A percentile compares a stretch with the other conserved stretches of the same genome.
These are phyloP conservation scores for Cryptococcus sp. DNA, from an alignment of 1,284 basidiomycete species.

Conservation along the genomic window DNA sequence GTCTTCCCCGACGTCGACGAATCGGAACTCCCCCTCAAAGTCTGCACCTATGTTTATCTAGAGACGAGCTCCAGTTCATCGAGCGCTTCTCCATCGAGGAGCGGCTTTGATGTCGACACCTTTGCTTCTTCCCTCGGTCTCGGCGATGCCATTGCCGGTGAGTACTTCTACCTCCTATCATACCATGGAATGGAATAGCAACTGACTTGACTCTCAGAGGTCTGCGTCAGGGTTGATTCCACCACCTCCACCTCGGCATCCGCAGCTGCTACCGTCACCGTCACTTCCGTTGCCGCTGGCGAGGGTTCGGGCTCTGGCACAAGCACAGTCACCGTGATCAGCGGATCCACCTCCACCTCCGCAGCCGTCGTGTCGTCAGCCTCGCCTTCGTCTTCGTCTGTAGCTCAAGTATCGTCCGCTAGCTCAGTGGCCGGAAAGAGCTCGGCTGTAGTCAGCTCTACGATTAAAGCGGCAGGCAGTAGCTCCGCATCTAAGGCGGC, in stretches of 20 bases:
- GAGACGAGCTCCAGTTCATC: slow-evolving; percentile 1
- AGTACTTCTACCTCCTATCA: neutral
- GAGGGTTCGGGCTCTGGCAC: neutral
- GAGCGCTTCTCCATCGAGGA: neutral
- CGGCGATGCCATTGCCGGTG: slow-evolving; percentile 10
- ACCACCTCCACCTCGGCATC: neutral
- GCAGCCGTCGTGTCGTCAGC: neutral
- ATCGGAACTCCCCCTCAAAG: slow-evolving; percentile 5
- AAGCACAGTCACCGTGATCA: neutral
- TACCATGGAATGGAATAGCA: neutral
- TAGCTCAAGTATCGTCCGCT: neutral
- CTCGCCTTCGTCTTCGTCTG: neutral
- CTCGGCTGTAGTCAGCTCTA: too few relatives aligned
- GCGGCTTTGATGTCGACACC: slow-evolving; percentile 2
- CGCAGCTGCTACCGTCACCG: neutral
- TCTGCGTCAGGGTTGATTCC: slow-evolving; percentile 11
- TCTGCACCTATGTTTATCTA: slow-evolving; percentile 14
- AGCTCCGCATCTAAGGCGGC: too few relatives aligned
- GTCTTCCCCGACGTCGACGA: slow-evolving; percentile 7
- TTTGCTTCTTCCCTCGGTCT: slow-evolving; percentile 8
- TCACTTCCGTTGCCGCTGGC: neutral
- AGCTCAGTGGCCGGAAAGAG: neutral
- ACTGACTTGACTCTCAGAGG: slow-evolving; percentile 2
- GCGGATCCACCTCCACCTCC: neutral
- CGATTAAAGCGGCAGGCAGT: too few relatives aligned